These are phyloP conservation scores for Euphorbia lathyris DNA, from an alignment of 345 rosid genomes.

Conservation along the genomic window DNA sequence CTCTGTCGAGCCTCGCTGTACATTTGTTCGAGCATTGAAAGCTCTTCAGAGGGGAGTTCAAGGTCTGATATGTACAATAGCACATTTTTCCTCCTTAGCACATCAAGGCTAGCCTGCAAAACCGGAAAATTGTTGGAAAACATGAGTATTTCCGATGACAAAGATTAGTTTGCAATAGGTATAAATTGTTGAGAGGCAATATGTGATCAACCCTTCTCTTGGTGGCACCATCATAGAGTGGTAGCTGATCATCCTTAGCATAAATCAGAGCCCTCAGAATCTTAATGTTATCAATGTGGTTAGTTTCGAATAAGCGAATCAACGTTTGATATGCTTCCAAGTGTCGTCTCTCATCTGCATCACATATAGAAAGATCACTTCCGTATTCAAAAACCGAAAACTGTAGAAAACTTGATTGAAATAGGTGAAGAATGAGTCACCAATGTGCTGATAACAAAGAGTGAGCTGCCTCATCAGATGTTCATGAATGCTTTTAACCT, in stretches of 20 bases:
- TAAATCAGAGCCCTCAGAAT: constrained; percentile 37
- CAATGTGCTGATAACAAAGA: constrained; percentile 37
- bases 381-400: neutral
- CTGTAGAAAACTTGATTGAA: neutral
- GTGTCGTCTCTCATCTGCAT: constrained; percentile 42
- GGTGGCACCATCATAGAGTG: constrained; percentile 33
- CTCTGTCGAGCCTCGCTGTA: constrained; percentile 48
- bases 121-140: neutral
- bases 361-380: neutral
- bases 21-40: constrained; percentile 46
- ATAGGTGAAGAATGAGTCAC: constrained; percentile 20
- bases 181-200: neutral
- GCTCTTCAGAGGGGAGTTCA: constrained; percentile 51
- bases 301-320: constrained; percentile 28
- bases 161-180: neutral
- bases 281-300: constrained; percentile 41
- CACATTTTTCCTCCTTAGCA: constrained; percentile 64
- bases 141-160: neutral
- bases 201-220: constrained; percentile 28
- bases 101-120: constrained; percentile 60
- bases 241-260: constrained; percentile 39
- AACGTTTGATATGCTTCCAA: constrained; percentile 42
- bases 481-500: constrained; percentile 43
- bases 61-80: constrained; percentile 69
- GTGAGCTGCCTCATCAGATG: constrained; percentile 42